Evolutionary conservation across 106 monocot species (phyloP).

Genomic region (Phalaenopsis equestris): DNA sequence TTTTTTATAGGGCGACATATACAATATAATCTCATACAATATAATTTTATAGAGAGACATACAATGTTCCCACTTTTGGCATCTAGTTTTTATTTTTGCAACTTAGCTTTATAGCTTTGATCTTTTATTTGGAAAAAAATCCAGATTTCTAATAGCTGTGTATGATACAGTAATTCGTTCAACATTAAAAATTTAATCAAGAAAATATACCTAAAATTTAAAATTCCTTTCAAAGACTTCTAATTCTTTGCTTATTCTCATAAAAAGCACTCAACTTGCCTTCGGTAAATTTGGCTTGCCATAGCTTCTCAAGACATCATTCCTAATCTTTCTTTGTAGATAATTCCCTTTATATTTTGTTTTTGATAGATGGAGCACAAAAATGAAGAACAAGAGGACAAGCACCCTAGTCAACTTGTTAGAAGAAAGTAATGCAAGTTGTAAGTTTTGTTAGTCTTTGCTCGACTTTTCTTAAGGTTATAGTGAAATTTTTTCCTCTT

Average conservation of each 20-base stretch:
- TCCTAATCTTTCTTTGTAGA: neutral
- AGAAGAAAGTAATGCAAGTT: neutral
- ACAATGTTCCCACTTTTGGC: neutral
- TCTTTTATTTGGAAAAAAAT: neutral
- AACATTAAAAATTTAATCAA: neutral
- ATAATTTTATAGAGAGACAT: no score
- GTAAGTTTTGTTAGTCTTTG: slow-evolving; percentile 2
- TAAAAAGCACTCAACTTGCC: neutral
- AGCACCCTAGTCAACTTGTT: neutral
- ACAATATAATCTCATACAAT: no score
- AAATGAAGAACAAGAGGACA: neutral
- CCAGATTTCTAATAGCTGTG: neutral
- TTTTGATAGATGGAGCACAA: slow-evolving; percentile 5
- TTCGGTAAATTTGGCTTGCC: neutral
- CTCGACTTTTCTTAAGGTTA: neutral
- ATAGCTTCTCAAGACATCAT: neutral
- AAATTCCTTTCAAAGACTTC: no score
- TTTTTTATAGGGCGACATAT: no score
- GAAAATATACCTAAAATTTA: neutral
- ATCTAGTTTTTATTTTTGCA: neutral
- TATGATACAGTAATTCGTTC: neutral
- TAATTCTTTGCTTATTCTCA: neutral
- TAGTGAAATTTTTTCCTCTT: neutral
- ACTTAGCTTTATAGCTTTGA: neutral
- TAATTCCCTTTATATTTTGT: neutral